Evolutionary conservation across 805 yeast genomes (phyloP).

Genomic region (Wickerhamomyces chaumierensis): DNA sequence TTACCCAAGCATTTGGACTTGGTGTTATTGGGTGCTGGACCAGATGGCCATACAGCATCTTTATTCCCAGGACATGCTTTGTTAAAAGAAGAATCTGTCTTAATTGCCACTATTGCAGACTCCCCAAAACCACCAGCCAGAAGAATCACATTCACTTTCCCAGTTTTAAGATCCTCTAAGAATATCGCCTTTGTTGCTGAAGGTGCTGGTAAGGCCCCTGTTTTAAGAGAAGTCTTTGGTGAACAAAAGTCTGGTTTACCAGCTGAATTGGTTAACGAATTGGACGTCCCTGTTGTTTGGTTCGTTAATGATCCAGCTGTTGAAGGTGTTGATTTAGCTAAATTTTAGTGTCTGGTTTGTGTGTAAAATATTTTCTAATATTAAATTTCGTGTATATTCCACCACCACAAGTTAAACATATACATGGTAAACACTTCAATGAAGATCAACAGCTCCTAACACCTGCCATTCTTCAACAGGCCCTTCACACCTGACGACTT

Average conservation of each 20-base stretch:
- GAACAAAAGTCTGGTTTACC: conserved; percentile 44
- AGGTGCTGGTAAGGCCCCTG: conserved; percentile 72
- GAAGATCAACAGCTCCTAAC: conserved; percentile 35
- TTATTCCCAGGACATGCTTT: conserved; percentile 77
- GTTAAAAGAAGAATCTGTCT: conserved; percentile 38
- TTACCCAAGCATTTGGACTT: conserved; percentile 52
- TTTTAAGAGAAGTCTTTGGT: conserved; percentile 61
- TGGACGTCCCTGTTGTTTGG: conserved; percentile 57
- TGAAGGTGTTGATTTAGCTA: conserved; percentile 32
- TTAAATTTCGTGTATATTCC: too few relatives aligned
- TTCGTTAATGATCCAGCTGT: conserved; percentile 76
- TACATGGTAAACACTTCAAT: conserved; percentile 4
- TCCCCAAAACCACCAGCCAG: conserved; percentile 93
- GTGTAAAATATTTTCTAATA: too few relatives aligned
- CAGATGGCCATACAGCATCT: conserved; percentile 94
- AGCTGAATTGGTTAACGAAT: conserved; percentile 58
- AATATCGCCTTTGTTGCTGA: conserved; percentile 76
- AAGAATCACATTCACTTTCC: conserved; percentile 82
- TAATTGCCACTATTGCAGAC: conserved; percentile 58
- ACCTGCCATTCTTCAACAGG: conserved; percentile 60
- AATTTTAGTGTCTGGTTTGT: neutral
- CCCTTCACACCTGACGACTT: conserved; percentile 61
- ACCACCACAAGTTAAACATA: too few relatives aligned
- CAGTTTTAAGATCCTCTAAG: conserved; percentile 40
- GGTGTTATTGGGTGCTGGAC: conserved; percentile 81